Evolutionary conservation across 2,329 filamentous ascomycete species (phyloP).

Genomic region (Dryadomyces quercivorus): DNA sequence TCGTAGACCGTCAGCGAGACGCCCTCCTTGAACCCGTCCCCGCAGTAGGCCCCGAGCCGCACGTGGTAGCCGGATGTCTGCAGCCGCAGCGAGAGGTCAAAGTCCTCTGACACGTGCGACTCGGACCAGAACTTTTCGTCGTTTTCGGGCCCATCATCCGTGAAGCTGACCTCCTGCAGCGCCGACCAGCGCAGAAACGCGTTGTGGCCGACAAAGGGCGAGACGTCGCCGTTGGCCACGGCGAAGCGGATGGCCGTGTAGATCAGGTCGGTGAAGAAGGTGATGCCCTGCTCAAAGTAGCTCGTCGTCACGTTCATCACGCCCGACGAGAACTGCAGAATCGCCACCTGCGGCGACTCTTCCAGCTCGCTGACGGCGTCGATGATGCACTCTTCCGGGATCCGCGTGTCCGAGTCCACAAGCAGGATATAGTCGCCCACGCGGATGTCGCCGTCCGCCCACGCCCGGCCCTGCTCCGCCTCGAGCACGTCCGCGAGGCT

Average conservation of each 20-base stretch:
- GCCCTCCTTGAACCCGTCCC: constrained; percentile 71
- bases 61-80: constrained; percentile 63
- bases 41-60: constrained; percentile 59
- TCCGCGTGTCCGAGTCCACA: constrained; percentile 70
- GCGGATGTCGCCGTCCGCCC: constrained; percentile 81
- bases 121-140: constrained; percentile 77
- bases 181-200: constrained; percentile 65
- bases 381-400: constrained; percentile 63
- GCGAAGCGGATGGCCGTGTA: constrained; percentile 67
- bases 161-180: constrained; percentile 50
- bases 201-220: constrained; percentile 70
- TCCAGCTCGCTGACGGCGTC: constrained; percentile 77
- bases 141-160: constrained; percentile 55
- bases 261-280: constrained; percentile 62
- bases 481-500: constrained; percentile 54
- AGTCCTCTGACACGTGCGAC: constrained; percentile 68
- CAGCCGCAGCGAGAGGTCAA: constrained; percentile 69
- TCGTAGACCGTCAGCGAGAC: constrained; percentile 78
- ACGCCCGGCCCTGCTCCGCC: constrained; percentile 51
- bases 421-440: constrained; percentile 73
- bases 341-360: constrained; percentile 63
- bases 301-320: constrained; percentile 69
- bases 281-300: constrained; percentile 60
- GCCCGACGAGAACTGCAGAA: constrained; percentile 65
- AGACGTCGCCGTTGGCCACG: constrained; percentile 66